Base-by-base conservation (phyloP, 2,329 filamentous ascomycete species). In the Penicillium aurantiogriseum region DNA sequence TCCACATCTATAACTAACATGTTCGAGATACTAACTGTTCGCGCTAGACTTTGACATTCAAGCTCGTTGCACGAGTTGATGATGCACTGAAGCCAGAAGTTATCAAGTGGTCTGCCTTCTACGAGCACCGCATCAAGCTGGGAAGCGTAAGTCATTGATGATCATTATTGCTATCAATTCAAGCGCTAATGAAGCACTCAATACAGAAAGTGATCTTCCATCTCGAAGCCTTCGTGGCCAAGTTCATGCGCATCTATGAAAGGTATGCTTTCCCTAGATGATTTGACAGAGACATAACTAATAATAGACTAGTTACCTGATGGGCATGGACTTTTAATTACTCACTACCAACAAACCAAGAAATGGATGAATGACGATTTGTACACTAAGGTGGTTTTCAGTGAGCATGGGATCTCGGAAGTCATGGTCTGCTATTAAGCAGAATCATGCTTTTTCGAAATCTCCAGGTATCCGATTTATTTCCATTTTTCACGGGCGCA, bases 161-260 rank as follows among this genome's bases (percentile, higher is more conserved):
- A 8, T 5, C 2, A 15, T 8, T 5, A 9, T 25, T 8, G 17
- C 17, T 3, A 13, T 4, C 5, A 4, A 31, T 35, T 8, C 17
- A 33, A 13, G 17, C 40, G 36, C 54, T 71, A 42, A 61, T 50
- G 13, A 27, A 11, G 0, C 23, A 47, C 13, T 10, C 23, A 35
- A 17, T 63, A 56, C 58, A 81, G 75, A 99, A 99, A 82, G 90
- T 96, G 57, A 97, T 99, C 62, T 99, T 99, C 76, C 95, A 99
- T 71, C 80, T 99, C 4, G 95, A 99, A 77, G 94, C 94, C 4
- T 99, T 99, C 76, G 94, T 99, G 57, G 93, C 93, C 57, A 97
- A 97, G 79, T 96, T 97, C 74, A 97, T 99, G 93, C 86, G 93
- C 67, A 86, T 97, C 65, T 85, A 93, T 62, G 94, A 99, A 80